phyloP scores from a whole-genome alignment of 208 protist genomes.

The Leptomonas pyrrhocoris region DNA sequence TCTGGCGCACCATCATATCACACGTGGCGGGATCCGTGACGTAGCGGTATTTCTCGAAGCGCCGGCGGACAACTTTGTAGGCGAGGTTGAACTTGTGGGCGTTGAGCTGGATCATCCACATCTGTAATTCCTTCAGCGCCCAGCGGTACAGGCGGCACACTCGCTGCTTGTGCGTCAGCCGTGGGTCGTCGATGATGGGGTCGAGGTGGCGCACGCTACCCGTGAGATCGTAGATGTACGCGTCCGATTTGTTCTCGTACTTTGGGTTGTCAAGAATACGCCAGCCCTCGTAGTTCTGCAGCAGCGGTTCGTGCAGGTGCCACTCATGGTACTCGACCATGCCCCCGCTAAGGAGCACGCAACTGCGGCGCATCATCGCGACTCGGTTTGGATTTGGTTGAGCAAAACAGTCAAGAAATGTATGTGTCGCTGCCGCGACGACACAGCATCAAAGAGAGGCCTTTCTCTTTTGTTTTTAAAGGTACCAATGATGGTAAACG shows the following conservation, averaged over 20 bases:
- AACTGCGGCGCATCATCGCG: constrained; percentile 79
- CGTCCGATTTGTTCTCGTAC: constrained; percentile 79
- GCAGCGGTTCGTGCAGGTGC: constrained; percentile 89
- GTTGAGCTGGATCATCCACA: constrained; percentile 88
- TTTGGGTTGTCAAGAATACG: constrained; percentile 91
- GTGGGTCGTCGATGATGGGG: constrained; percentile 93
- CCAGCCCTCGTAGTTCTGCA: constrained; percentile 93
- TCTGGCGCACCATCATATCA: constrained; percentile 93
- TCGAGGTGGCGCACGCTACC: constrained; percentile 88
- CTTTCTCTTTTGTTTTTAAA: too few species aligned
- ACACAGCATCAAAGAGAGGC: not conserved
- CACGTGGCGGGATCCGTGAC: constrained; percentile 89
- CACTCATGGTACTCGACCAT: constrained; percentile 93
- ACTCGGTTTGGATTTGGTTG: not conserved
- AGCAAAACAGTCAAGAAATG: not conserved
- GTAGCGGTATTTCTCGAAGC: constrained; percentile 90
- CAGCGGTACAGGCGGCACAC: constrained; percentile 91
- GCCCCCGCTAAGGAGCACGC: constrained; percentile 69
- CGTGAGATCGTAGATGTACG: constrained; percentile 82
- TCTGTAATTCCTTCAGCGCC: constrained; percentile 87
- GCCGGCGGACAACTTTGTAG: constrained; percentile 87
- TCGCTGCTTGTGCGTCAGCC: constrained; percentile 92
- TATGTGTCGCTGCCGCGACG: not conserved
- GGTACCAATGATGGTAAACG: too few species aligned
- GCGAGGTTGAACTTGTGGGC: constrained; percentile 90